Conservation (phyloP, 1,284 basidiomycete genomes). For the Apiotrichum sp. region DNA sequence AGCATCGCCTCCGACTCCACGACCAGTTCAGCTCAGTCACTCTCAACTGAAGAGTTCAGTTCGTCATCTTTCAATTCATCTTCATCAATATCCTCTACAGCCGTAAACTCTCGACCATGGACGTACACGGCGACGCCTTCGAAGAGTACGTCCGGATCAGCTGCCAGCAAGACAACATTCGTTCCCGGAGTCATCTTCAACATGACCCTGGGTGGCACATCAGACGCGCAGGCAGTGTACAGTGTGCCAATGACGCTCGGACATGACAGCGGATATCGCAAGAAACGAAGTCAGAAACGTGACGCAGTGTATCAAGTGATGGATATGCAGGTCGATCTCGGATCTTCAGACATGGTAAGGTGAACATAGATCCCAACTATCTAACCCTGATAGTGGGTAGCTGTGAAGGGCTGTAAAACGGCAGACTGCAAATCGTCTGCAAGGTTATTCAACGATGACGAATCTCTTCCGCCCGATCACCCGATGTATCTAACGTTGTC, state of each 20-base stretch:
- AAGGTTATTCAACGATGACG: slow-evolving; percentile 27
- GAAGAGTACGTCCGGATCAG: slow-evolving; percentile 7
- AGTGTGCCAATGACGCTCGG: slow-evolving; percentile 33
- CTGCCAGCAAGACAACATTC: slow-evolving; percentile 23
- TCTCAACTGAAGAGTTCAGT: too few relatives aligned
- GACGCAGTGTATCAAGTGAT: slow-evolving; percentile 17
- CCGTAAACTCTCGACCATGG: slow-evolving; percentile 11
- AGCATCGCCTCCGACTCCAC: not conserved
- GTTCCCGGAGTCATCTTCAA: slow-evolving; percentile 38
- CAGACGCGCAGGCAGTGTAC: slow-evolving; percentile 36
- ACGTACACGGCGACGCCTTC: slow-evolving; percentile 10
- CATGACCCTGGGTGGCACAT: slow-evolving; percentile 27
- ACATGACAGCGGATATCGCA: slow-evolving; percentile 20
- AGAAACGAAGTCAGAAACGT: not conserved
- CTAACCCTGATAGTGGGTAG: slow-evolving; percentile 37
- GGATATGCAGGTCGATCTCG: slow-evolving; percentile 43
- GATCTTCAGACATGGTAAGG: slow-evolving; percentile 45
- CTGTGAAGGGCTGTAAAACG: slow-evolving; percentile 32
- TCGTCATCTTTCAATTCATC: not conserved
- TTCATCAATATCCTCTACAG: not conserved
- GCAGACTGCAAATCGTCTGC: slow-evolving; percentile 31
- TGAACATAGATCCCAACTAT: not conserved
- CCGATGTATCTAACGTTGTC: slow-evolving; percentile 19
- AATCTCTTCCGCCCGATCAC: slow-evolving; percentile 31
- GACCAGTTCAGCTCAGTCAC: not conserved